Conservation (phyloP, 106 monocot species). For the Chionographis japonica region DNA sequence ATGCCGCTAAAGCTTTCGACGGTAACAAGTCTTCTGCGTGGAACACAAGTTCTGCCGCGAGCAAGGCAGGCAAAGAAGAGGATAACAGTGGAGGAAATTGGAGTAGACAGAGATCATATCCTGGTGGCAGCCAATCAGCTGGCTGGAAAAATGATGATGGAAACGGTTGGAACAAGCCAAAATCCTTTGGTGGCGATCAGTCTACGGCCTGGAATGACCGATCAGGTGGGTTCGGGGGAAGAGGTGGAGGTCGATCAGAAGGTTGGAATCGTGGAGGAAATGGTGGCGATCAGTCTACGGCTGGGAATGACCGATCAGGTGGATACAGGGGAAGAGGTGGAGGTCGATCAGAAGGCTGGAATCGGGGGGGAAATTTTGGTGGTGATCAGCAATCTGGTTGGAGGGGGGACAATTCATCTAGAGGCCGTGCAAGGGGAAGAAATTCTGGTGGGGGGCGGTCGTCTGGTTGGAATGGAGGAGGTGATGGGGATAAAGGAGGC, state of each 20-base stretch:
- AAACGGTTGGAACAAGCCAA: conserved; percentile 1
- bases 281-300: not conserved
- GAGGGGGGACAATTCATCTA: not conserved
- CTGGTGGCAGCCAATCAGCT: not conserved
- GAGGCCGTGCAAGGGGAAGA: conserved; percentile 1
- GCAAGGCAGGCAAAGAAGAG: too few species aligned
- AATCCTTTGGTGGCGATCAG: not conserved
- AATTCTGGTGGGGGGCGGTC: not conserved
- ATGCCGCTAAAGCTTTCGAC: too few species aligned
- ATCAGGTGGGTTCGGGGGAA: conserved; percentile 4
- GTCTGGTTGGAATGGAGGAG: not conserved
- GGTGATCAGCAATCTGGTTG: conserved; percentile 1
- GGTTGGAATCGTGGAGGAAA: conserved; percentile 4
- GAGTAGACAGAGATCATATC: not conserved
- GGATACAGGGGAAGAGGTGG: not conserved
- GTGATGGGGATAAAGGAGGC: not conserved
- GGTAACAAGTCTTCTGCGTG: too few species aligned
- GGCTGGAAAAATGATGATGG: conserved; percentile 4
- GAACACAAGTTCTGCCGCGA: too few species aligned
- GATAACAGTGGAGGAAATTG: not conserved
- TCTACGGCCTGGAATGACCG: not conserved
- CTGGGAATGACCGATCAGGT: not conserved
- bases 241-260: not conserved
- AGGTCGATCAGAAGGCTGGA: not conserved
- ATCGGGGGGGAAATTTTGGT: not conserved